These are phyloP conservation scores for Neofusicoccum parvum DNA, from an alignment of 2,329 filamentous ascomycete species.

Conservation along the genomic window DNA sequence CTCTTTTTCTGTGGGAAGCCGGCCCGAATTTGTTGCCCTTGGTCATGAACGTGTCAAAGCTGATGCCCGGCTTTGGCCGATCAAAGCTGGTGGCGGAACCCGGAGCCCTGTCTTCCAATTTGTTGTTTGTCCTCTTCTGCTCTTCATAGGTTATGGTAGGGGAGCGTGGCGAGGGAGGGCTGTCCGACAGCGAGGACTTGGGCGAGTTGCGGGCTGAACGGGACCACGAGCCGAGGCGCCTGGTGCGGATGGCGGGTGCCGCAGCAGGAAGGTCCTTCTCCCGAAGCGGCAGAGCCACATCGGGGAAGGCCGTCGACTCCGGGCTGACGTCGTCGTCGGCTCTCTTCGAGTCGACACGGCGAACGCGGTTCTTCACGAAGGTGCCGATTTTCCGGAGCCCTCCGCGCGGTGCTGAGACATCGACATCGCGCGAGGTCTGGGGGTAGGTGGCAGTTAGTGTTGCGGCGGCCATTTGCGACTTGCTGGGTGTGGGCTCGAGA, in stretches of 20 bases:
- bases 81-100: neutral
- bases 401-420: neutral
- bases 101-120: neutral
- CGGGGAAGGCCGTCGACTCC: neutral
- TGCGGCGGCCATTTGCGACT: constrained; percentile 30
- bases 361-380: constrained; percentile 36
- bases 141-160: constrained; percentile 36
- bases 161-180: constrained; percentile 41
- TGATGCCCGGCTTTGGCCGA: neutral
- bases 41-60: constrained; percentile 12
- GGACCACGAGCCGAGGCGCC: constrained; percentile 41
- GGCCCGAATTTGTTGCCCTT: constrained; percentile 12
- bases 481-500: neutral
- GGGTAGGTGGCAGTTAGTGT: constrained; percentile 3
- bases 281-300: neutral
- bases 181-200: constrained; percentile 39
- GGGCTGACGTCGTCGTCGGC: neutral
- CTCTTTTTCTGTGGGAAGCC: constrained; percentile 28
- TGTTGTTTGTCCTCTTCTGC: neutral
- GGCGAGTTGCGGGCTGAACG: constrained; percentile 40
- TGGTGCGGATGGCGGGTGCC: constrained; percentile 24
- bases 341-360: constrained; percentile 26
- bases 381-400: constrained; percentile 28
- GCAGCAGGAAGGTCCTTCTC: neutral
- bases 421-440: neutral